Evolutionary conservation across 352 stramenopile species (phyloP), one percentile per base, ranked within the genome.

Genomic region (Globisporangium paddicum): DNA sequence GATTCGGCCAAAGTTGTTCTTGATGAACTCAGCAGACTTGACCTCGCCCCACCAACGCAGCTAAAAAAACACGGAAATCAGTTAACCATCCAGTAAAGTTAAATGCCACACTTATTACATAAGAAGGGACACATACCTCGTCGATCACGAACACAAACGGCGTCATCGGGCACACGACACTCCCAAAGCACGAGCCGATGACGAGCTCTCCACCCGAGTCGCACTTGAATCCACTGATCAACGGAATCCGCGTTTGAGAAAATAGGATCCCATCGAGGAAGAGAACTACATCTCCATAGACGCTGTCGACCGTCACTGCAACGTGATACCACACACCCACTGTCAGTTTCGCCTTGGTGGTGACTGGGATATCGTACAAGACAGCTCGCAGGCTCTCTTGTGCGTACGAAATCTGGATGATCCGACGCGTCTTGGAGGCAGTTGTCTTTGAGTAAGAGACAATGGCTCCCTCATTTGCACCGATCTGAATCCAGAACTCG

Each of bases 81-180:
- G 16, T 21, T 2, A 19, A 25, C 3, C 16, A 8, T 46, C 25
- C 8, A 19, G 34, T 9, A 42, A 7, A n/a, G 2, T 8, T 23
- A 4, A 41, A 42, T 9, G 16, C 2, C 16, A 19, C 11, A 51
- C 9, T 30, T 16, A 11, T 35, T 35, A 44, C 3, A 45, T 21
- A 32, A 55, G 23, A 32, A 55, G 23, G 14, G 7, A 52, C 25
- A 62, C 58, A 21, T 55, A 87, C 77, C 71, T 87, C 75, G 47
- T 75, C 70, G 32, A 87, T 74, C 11, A 49, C 37, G 25, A 87
- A 83, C 10, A 46, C 58, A 38, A 87, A 82, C 7, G 67, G 48
- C 37, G 71, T 80, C 5, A 52, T 26, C 6, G 67, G 60, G 30
- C 77, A 87, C 0, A 47, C 28, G 2, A 73, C 58, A 5, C 28